Evolutionary conservation across 2,329 filamentous ascomycete genomes (phyloP).

Genomic region (Phaeomoniella chlamydospora): DNA sequence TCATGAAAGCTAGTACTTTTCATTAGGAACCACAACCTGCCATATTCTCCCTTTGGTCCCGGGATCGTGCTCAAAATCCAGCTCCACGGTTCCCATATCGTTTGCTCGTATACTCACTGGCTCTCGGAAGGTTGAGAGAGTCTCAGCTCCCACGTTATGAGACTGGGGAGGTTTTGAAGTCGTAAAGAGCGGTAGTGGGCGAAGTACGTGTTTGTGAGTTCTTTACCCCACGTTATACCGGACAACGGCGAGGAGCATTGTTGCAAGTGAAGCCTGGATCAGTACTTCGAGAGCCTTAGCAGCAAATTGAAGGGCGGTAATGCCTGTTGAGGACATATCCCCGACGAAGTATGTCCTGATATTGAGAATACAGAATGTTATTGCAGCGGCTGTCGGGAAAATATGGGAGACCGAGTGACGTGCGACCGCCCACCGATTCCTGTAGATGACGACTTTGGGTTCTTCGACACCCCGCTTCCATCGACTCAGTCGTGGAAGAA

Average conservation of each 20-base stretch:
- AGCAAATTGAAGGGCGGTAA: conserved; percentile 5
- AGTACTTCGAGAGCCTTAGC: conserved; percentile 6
- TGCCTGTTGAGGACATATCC: background rate
- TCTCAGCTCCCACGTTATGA: conserved; percentile 5
- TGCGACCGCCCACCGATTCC: background rate
- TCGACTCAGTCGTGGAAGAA: background rate
- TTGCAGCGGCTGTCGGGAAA: background rate
- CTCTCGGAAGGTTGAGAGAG: conserved; percentile 3
- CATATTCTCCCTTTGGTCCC: conserved; percentile 1
- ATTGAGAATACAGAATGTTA: conserved; percentile 4
- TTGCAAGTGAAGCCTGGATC: conserved; percentile 5
- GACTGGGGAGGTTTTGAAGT: background rate
- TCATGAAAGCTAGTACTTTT: too few species aligned
- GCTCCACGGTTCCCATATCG: conserved; percentile 3
- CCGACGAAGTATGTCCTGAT: conserved; percentile 3
- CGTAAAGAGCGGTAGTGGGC: conserved; percentile 4
- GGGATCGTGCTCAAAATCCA: conserved; percentile 3
- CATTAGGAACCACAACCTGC: conserved; percentile 1
- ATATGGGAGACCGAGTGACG: conserved; percentile 2
- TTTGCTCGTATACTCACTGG: conserved; percentile 4
- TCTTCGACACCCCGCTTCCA: background rate
- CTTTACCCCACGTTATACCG: background rate
- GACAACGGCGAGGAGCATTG: conserved; percentile 2
- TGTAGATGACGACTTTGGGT: conserved; percentile 2
- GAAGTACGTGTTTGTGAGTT: conserved; percentile 1